These are phyloP conservation scores for Calocera viscosa DNA, from an alignment of 768 basidiomycete species.

Conservation along the genomic window DNA sequence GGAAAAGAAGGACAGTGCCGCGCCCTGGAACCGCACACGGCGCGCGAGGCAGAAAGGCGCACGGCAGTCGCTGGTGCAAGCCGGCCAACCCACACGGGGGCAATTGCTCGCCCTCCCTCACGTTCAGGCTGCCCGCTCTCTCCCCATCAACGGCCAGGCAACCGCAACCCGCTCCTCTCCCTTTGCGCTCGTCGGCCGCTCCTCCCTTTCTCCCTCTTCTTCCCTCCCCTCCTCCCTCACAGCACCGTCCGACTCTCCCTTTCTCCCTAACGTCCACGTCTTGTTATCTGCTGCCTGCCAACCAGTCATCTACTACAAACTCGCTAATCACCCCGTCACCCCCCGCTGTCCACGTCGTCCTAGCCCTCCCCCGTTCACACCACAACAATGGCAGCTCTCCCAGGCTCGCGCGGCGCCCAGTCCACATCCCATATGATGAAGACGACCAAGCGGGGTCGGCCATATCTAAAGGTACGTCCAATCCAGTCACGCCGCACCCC, in stretches of 20 bases:
- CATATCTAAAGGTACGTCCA: conserved; percentile 68
- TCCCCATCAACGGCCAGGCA: background rate
- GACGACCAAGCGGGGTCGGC: conserved; percentile 89
- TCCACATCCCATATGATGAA: conserved; percentile 88
- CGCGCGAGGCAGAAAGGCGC: too few species aligned
- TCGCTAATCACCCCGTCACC: background rate
- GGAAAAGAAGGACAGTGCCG: background rate
- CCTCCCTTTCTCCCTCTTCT: conserved; percentile 19
- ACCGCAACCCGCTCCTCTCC: conserved; percentile 9
- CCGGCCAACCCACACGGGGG: background rate
- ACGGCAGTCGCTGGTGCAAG: too few species aligned
- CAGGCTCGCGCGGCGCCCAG: background rate
- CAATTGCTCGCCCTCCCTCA: background rate
- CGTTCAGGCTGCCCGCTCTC: background rate
- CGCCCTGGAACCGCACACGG: too few species aligned
- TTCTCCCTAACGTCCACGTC: background rate
- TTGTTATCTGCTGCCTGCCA: conserved; percentile 19
- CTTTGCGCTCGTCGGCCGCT: conserved; percentile 11
- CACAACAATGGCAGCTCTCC: background rate
- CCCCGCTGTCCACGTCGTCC: background rate
- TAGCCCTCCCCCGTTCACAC: background rate
- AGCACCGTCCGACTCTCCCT: conserved; percentile 17
- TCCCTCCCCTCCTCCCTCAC: conserved; percentile 26
- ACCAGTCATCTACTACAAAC: background rate
- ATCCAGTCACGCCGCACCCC: conserved; percentile 10